phyloP scores from a whole-genome alignment of 83 land plant genomes.

The Picea engelmannii region DNA sequence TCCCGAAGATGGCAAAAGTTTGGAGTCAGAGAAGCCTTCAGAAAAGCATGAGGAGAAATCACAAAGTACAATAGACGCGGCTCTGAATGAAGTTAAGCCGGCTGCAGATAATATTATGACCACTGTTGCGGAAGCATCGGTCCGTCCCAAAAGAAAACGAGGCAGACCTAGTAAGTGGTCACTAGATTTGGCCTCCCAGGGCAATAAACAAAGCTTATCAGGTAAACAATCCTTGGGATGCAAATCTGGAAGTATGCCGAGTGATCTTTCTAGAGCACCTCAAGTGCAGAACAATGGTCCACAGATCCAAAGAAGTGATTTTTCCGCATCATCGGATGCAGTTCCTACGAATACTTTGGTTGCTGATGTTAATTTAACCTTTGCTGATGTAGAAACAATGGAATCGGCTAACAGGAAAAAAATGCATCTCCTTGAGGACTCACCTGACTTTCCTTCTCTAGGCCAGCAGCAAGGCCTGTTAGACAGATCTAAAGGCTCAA shows the following conservation, averaged over 20 bases:
- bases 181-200: too few relatives aligned
- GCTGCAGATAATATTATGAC: not conserved
- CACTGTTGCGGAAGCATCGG: not conserved
- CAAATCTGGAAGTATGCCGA: too few relatives aligned
- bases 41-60: not conserved
- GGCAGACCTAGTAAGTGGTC: too few relatives aligned
- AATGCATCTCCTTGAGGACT: not conserved
- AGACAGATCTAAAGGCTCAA: not conserved
- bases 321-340: too few relatives aligned
- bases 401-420: not conserved
- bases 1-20: too few relatives aligned
- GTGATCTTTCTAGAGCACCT: too few relatives aligned
- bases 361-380: not conserved
- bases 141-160: not conserved
- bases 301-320: too few relatives aligned
- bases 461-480: conserved; percentile 8
- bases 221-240: too few relatives aligned
- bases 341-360: too few relatives aligned
- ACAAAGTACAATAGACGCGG: not conserved
- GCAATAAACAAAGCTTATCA: too few relatives aligned
- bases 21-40: too few relatives aligned
- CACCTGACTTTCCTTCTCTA: not conserved
- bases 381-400: not conserved
- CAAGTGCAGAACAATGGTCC: too few relatives aligned
- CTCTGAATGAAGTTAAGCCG: not conserved